Conservation (phyloP, 805 yeast species). For the Wickerhamomyces mucosus region DNA sequence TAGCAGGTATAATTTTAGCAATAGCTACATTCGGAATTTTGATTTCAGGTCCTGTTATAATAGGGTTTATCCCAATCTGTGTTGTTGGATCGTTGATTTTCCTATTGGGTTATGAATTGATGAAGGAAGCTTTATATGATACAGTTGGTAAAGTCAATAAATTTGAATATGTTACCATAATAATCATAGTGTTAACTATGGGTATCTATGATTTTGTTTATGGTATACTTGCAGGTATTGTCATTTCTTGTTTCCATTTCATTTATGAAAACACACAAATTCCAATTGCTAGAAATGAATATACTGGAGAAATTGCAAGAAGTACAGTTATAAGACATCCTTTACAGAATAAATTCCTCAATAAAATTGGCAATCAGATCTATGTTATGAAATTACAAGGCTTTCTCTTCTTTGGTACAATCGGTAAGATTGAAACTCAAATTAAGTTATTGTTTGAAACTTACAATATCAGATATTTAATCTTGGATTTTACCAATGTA, state of each 20-base stretch:
- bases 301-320: slow-evolving; percentile 80
- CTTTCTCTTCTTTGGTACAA: slow-evolving; percentile 88
- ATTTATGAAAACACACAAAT: slow-evolving; percentile 85
- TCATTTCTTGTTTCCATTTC: slow-evolving; percentile 89
- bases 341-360: slow-evolving; percentile 74
- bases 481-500: slow-evolving; percentile 80
- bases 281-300: slow-evolving; percentile 73
- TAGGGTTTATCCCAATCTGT: slow-evolving; percentile 90
- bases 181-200: slow-evolving; percentile 87
- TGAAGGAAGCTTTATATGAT: slow-evolving; percentile 80
- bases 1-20: slow-evolving; percentile 88
- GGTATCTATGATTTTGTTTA: slow-evolving; percentile 92
- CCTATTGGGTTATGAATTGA: slow-evolving; percentile 79
- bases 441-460: slow-evolving; percentile 57
- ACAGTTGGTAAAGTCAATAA: slow-evolving; percentile 66
- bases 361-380: slow-evolving; percentile 83
- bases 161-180: slow-evolving; percentile 78
- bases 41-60: slow-evolving; percentile 85
- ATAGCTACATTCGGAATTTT: slow-evolving; percentile 70
- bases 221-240: slow-evolving; percentile 84
- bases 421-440: slow-evolving; percentile 78
- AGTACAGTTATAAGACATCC: slow-evolving; percentile 91
- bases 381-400: slow-evolving; percentile 83
- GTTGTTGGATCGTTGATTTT: slow-evolving; percentile 93
- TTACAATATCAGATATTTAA: slow-evolving; percentile 61